Base-by-base conservation (phyloP, 176 grass and related monocot genomes). In the Coix lacrymajobi region DNA sequence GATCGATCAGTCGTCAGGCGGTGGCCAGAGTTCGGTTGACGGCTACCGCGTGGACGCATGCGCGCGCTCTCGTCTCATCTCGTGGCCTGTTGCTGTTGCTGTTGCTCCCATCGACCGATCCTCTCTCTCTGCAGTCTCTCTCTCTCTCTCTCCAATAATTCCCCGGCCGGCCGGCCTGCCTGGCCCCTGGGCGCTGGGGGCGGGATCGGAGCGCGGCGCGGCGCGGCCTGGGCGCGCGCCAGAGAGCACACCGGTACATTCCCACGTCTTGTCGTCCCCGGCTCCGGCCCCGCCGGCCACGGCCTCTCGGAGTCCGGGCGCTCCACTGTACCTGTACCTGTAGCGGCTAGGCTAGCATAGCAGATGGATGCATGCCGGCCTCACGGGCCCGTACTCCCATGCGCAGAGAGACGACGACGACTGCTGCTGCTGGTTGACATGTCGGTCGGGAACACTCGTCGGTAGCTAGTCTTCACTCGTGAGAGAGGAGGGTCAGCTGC, bases 111-210 rank as follows among this genome's bases (percentile, higher is more conserved):
- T 7, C 39, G 39, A 10, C 14, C 48, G 48, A 51, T 19, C 48
- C 48, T 51, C 48, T 16, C 51, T 52, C 48, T 20, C 15, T 45
- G n/a, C n/a, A n/a, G n/a, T n/a, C 48, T 51, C 48, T 16, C 51
- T 52, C 48, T 20, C 15, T 45, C 26, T 63, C 39, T 46, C 75
- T 65, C 84, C 84, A 86, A 86, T 86, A 86, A 85, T 85, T 71
- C 22, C 73, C 29, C 22, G 9, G 20, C 22, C 22, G 52, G 52
- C 7, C 20, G 20, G 46, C 15, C 0, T 15, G 13, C 4, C 13
- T n/a, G n/a, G n/a, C n/a, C n/a, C n/a, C n/a, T n/a, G n/a, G n/a
- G n/a, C n/a, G n/a, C n/a, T n/a, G n/a, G 15, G 45, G 52, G 52
- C 20, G 52, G 6, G 52, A 3, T 0, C 52, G 52, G 52, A 56